Conservation (phyloP, 331 rosid species). For the Erythrophleum ivorense region DNA sequence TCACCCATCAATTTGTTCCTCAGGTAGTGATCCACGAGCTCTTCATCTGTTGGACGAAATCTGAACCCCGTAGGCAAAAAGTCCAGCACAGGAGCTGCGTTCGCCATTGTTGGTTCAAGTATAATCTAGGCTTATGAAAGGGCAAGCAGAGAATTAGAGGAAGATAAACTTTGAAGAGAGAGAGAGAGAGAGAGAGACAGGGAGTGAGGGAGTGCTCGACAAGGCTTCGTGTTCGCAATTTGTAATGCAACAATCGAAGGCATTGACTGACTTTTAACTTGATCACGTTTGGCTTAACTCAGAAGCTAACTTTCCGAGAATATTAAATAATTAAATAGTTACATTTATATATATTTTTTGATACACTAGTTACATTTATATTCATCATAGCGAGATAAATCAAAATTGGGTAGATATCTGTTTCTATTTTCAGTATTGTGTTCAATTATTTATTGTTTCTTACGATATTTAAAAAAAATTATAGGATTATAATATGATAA, state of each 20-base stretch:
- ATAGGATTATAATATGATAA: no score
- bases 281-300: background rate
- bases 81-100: background rate
- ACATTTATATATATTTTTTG: no score
- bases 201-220: background rate
- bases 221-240: background rate
- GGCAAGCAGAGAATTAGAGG: background rate
- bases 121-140: background rate
- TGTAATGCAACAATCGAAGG: background rate
- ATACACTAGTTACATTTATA: no score
- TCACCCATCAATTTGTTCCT: slow-evolving; percentile 45
- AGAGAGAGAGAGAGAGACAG: background rate
- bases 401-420: no score
- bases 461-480: no score
- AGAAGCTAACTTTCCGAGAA: background rate
- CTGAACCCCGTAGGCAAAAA: slow-evolving; percentile 50
- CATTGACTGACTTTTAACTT: background rate
- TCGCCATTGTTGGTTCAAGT: background rate
- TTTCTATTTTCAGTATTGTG: no score
- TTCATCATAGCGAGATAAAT: no score
- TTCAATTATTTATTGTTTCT: no score
- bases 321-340: no score
- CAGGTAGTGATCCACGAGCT: slow-evolving; percentile 51
- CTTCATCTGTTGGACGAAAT: slow-evolving; percentile 65
- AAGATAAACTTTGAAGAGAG: background rate